phyloP scores from a whole-genome alignment of 2,329 filamentous ascomycete genomes.

The Cryphonectria naterciae region DNA sequence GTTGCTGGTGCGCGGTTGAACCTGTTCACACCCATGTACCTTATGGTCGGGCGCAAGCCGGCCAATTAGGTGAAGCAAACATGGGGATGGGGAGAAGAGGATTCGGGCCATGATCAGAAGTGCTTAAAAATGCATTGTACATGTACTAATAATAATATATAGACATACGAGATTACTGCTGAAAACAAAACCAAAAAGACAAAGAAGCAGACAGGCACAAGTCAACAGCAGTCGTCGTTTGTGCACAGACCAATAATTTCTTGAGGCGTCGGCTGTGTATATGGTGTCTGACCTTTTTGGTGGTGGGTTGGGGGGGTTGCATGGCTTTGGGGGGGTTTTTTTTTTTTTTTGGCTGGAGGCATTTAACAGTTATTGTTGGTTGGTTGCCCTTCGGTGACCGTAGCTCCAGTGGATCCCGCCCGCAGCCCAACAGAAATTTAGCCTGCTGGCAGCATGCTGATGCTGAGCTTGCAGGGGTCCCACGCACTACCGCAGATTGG shows the following conservation, averaged over 20 bases:
- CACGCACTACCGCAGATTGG: constrained; percentile 18
- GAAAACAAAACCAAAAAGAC: background rate
- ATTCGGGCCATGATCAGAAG: background rate
- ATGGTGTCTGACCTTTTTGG: background rate
- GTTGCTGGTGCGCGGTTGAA: constrained; percentile 86
- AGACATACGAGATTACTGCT: background rate
- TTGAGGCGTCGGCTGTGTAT: background rate
- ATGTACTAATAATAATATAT: constrained; percentile 10
- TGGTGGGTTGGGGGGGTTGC: background rate
- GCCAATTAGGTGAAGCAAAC: constrained; percentile 37
- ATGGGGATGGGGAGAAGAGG: background rate
- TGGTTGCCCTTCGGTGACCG: constrained; percentile 24
- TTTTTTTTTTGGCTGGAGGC: background rate
- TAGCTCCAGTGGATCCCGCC: constrained; percentile 14
- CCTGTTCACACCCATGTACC: constrained; percentile 98
- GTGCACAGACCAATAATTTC: background rate
- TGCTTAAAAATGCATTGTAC: background rate
- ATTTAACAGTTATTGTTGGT: background rate
- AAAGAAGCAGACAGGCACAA: background rate
- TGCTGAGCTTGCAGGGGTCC: constrained; percentile 19
- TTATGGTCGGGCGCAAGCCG: constrained; percentile 93
- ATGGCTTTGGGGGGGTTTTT: background rate
- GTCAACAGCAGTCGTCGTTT: background rate
- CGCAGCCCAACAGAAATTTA: constrained; percentile 27
- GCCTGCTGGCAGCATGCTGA: constrained; percentile 24